Percentiles rank a stretch among this genome's conserved stretches.
Conservation (phyloP, 2,329 filamentous ascomycete species). For the Botrytis porri region DNA sequence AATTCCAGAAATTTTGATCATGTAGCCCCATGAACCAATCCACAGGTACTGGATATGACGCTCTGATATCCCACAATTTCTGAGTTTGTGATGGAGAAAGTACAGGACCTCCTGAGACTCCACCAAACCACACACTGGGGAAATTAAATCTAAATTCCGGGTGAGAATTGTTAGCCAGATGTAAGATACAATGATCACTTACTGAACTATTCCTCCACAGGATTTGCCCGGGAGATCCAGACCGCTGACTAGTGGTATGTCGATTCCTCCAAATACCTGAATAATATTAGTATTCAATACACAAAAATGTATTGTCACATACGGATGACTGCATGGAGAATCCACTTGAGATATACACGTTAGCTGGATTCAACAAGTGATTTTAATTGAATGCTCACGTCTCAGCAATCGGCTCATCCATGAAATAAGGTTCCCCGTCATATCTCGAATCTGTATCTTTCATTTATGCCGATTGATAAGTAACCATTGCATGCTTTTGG, state of each 20-base stretch:
- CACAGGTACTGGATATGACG: not conserved
- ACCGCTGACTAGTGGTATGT: not conserved
- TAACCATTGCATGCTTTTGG: not conserved
- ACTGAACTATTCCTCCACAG: not conserved
- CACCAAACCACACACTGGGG: not conserved
- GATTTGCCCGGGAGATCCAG: not conserved
- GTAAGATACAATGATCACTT: not conserved
- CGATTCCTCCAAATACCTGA: not conserved
- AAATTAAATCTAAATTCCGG: not conserved
- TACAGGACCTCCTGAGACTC: too few species aligned
- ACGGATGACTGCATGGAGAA: constrained; percentile 1
- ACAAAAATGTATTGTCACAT: not conserved
- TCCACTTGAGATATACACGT: not conserved
- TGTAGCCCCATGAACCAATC: not conserved
- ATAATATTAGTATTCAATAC: not conserved
- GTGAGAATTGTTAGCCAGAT: not conserved
- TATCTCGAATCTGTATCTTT: not conserved
- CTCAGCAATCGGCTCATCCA: not conserved
- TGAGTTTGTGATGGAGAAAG: not conserved
- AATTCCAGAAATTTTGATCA: not conserved
- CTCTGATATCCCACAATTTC: not conserved
- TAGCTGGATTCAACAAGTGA: not conserved
- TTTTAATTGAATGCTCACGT: not conserved
- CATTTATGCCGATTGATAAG: too few species aligned
- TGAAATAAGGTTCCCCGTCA: not conserved